Base-by-base conservation (phyloP, 495 filamentous ascomycete species). In the Astrothelium subdiscretum region DNA sequence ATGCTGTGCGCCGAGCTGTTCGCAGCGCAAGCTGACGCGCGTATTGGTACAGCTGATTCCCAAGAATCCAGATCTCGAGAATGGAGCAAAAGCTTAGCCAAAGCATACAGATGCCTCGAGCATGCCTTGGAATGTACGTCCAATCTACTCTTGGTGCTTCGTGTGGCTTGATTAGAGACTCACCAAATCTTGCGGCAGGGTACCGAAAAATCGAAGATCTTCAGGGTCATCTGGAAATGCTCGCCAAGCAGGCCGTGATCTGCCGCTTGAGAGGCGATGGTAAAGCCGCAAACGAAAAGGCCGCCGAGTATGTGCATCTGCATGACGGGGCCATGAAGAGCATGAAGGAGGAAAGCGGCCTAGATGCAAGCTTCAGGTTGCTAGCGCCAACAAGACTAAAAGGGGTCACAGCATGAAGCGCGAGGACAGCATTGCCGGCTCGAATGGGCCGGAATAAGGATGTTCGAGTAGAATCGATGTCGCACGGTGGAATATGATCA, bases 191-290 rank as follows among this genome's bases (percentile, higher is more conserved):
- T 32, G 72, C 74, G 59, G 73, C 80, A 69, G 82, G 88, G 61
- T 95, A 81, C 66, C 83, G 87, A 43, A 79, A 80, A 31, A 79
- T 92, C 32, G 86, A 90, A 69, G 90, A 96, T 74, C 76, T 86
- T 20, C 73, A 79, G 24, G 87, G 85, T 38, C 87, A 89, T 72
- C 87, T 87, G 69, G 87, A 91, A 75, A 86, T 89, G 83, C 83
- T 95, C 77, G 88, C 87, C 1, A 92, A 92, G 76, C 92, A 91
- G 72, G 88, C 89, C 18, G 87, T 87, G 10, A 78, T 95, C 43
- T 88, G 89, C 81, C 85, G 85, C 71, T 75, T 87, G 10, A 77
- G 86, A 26, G 90, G 89, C 3, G 87, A 96, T 65, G 73, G 80
- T 59, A 81, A 79, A 20, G 70, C 87, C 66, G 84, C 89, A 1